Evolutionary conservation across 2,329 filamentous ascomycete genomes (phyloP), one percentile per base, ranked within the genome.

Genomic region (Escovopsis sp.): DNA sequence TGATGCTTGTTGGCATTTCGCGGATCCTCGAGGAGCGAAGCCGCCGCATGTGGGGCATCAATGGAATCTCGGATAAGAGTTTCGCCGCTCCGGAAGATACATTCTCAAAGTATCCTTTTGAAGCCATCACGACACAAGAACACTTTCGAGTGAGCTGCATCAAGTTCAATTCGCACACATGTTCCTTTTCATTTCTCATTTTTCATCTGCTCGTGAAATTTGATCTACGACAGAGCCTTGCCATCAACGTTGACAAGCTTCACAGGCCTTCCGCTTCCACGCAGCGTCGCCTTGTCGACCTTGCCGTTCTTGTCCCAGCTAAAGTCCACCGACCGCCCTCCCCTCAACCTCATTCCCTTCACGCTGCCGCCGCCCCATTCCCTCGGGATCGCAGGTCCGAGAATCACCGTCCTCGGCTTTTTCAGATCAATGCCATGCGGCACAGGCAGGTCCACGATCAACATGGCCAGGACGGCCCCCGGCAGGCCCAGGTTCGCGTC

Each of bases 401-500:
- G 36, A 0, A 69, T 59, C 6, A 71, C 64, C 0, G 52, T 62
- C 40, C 60, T 55, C 11, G 48, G 51, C 0, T 44, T 51, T 6
- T 40, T 36, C 23, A 41, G 36, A 34, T 33, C 38, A 12, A 33
- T 30, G 1, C 38, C 51, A n/a, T 51, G 45, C 10, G 53, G 32
- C 7, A 56, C 47, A 0, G 65, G 62, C 35, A 72, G 41, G 53
- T 75, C 68, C n/a, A 72, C 62, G 39, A 72, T 60, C 35, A 75
- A 51, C 69, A 75, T 69, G 44, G 62, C 59, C 42, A 75, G 45
- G 41, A 73, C 59, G 0, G 68, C 69, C 0, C 69, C 72, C 3
- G 59, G 60, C 19, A 66, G 54, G 1, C 72, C 73, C 46, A 72
- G 75, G 50, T 77, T 77, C 6, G 72, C 73, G 51, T 77, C 73